Evolutionary conservation across 2,329 filamentous ascomycete species (phyloP).

Genomic region (Pseudocercospora fijiensis): DNA sequence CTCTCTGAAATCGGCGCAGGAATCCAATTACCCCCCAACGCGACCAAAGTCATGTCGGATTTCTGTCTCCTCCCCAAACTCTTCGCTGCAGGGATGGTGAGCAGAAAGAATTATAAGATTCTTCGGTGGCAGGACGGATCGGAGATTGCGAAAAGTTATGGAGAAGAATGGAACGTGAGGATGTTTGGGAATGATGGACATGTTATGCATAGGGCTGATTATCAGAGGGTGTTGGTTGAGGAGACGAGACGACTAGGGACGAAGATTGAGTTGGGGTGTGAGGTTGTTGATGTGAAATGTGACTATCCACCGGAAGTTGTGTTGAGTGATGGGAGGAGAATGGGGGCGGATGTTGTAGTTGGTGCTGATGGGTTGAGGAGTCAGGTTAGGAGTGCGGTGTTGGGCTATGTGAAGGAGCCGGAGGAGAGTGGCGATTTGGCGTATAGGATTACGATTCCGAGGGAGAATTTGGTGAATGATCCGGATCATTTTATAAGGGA

Average conservation of each 20-base stretch:
- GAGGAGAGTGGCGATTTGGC: slow-evolving; percentile 62
- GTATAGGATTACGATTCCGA: slow-evolving; percentile 58
- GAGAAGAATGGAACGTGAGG: background rate
- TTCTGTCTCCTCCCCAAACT: slow-evolving; percentile 5
- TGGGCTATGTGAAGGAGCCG: slow-evolving; percentile 44
- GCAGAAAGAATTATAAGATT: background rate
- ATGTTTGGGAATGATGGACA: background rate
- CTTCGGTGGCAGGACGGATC: background rate
- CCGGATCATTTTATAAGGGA: slow-evolving; percentile 7
- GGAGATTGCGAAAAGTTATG: background rate
- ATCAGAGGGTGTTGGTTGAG: slow-evolving; percentile 54
- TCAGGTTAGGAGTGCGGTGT: slow-evolving; percentile 44
- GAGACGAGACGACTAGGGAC: slow-evolving; percentile 55
- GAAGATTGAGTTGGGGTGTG: slow-evolving; percentile 50
- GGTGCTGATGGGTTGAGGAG: slow-evolving; percentile 65
- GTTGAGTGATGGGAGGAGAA: slow-evolving; percentile 42
- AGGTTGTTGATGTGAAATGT: slow-evolving; percentile 45
- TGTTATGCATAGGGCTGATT: slow-evolving; percentile 40
- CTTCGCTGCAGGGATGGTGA: slow-evolving; percentile 6
- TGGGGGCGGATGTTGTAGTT: slow-evolving; percentile 56
- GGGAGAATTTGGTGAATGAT: slow-evolving; percentile 48
- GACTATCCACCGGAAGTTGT: slow-evolving; percentile 41
- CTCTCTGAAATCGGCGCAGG: slow-evolving; percentile 40
- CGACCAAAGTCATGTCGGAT: slow-evolving; percentile 7
- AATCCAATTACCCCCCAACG: slow-evolving; percentile 35